phyloP scores from a whole-genome alignment of 2,329 filamentous ascomycete species.

The Aspergillus quadricinctus region DNA sequence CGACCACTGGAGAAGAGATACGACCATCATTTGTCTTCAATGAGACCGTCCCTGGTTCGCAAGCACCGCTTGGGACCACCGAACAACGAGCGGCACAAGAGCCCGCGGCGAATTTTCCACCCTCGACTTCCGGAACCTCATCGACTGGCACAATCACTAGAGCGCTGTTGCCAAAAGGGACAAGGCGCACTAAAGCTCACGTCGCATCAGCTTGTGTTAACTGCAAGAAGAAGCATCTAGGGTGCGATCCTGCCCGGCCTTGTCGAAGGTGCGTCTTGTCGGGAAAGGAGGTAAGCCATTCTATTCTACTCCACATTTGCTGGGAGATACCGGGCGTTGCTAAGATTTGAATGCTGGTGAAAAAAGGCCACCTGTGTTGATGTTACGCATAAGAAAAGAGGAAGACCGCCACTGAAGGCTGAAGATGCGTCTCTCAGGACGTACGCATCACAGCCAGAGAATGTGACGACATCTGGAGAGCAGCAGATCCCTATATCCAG shows the following conservation, averaged over 20 bases:
- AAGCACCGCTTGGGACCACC: conserved; percentile 16
- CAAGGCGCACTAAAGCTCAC: conserved; percentile 44
- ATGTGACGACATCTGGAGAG: conserved; percentile 20
- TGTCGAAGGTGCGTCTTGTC: conserved; percentile 44
- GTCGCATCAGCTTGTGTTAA: conserved; percentile 47
- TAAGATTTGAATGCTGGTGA: background rate
- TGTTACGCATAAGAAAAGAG: conserved; percentile 46
- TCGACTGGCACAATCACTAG: conserved; percentile 21
- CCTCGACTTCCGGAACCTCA: conserved; percentile 19
- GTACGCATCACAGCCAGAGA: conserved; percentile 27
- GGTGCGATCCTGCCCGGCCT: conserved; percentile 43
- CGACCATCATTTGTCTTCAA: conserved; percentile 14
- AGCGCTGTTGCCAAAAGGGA: conserved; percentile 33
- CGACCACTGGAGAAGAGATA: conserved; percentile 11
- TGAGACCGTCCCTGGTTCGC: conserved; percentile 17
- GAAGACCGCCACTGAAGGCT: conserved; percentile 40
- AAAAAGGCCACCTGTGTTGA: conserved; percentile 40
- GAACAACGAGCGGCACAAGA: conserved; percentile 17
- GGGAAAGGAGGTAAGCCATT: conserved; percentile 42
- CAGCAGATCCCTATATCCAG: conserved; percentile 19
- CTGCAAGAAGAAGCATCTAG: conserved; percentile 46
- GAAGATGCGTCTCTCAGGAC: conserved; percentile 36
- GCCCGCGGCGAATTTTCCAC: conserved; percentile 21
- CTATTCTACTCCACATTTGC: background rate
- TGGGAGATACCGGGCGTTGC: background rate